A percentile compares a stretch with the other conserved stretches of the same genome.
Evolutionary conservation across 805 yeast genomes (phyloP).

Genomic region (Candida takata): DNA sequence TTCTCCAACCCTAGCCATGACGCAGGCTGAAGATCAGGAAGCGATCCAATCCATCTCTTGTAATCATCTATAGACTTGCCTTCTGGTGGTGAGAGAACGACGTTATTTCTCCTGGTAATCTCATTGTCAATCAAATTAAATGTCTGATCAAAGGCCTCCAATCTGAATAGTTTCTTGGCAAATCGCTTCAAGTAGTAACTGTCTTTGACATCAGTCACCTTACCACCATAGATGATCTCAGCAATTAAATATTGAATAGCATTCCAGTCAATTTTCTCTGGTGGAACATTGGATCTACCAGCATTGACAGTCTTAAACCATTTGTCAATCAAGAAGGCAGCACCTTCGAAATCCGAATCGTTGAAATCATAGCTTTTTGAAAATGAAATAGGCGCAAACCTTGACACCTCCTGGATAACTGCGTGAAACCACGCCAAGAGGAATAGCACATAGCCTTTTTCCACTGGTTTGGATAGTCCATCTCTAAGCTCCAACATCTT

Average conservation of each 20-base stretch:
- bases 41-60: slow-evolving; percentile 39
- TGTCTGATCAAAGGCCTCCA: slow-evolving; percentile 32
- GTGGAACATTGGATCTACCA: slow-evolving; percentile 32
- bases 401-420: slow-evolving; percentile 47
- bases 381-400: slow-evolving; percentile 62
- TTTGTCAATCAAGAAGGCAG: slow-evolving; percentile 35
- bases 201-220: slow-evolving; percentile 40
- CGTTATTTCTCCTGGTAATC: slow-evolving; percentile 6
- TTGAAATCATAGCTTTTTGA: slow-evolving; percentile 57
- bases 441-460: slow-evolving; percentile 42
- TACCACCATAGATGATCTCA: slow-evolving; percentile 59
- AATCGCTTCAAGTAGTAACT: slow-evolving; percentile 27
- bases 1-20: slow-evolving; percentile 46
- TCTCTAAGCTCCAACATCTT: slow-evolving; percentile 17
- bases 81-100: slow-evolving; percentile 37
- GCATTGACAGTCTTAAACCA: slow-evolving; percentile 29
- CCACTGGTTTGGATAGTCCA: slow-evolving; percentile 21
- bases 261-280: slow-evolving; percentile 47
- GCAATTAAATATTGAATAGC: slow-evolving; percentile 43
- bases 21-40: slow-evolving; percentile 50
- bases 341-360: slow-evolving; percentile 60
- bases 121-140: slow-evolving; percentile 36
- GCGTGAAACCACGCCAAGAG: slow-evolving; percentile 68
- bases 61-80: slow-evolving; percentile 30
- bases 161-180: slow-evolving; percentile 32